phyloP scores from a whole-genome alignment of 2,329 filamentous ascomycete species.

The Ophiostoma tasmaniense region DNA sequence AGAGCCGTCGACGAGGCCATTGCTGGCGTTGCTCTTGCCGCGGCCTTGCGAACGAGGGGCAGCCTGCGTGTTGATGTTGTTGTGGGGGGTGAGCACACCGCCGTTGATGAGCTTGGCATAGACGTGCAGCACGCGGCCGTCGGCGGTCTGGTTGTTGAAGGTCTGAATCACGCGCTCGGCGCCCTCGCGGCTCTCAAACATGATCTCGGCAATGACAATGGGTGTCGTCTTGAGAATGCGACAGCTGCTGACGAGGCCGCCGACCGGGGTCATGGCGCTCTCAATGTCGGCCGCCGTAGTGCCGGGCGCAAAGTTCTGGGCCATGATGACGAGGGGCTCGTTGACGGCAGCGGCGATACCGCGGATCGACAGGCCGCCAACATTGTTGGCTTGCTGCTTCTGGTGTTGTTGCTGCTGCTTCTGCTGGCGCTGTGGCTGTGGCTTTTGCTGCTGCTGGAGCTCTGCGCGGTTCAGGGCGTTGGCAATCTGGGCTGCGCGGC shows the following conservation, averaged over 20 bases:
- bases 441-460: constrained; percentile 25
- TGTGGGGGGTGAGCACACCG: constrained; percentile 26
- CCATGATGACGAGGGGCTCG: constrained; percentile 58
- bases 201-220: constrained; percentile 68
- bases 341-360: constrained; percentile 51
- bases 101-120: constrained; percentile 51
- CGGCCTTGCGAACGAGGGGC: not conserved
- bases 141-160: constrained; percentile 74
- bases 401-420: constrained; percentile 21
- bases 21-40: constrained; percentile 24
- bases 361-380: constrained; percentile 55
- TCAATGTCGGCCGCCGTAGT: constrained; percentile 78
- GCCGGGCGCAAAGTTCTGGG: constrained; percentile 73
- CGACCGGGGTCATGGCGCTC: constrained; percentile 69
- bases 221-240: constrained; percentile 58
- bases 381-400: constrained; percentile 14
- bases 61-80: constrained; percentile 19
- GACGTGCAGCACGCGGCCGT: constrained; percentile 64
- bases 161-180: constrained; percentile 66
- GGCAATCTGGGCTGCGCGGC: constrained; percentile 36
- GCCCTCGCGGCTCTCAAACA: constrained; percentile 62
- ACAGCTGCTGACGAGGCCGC: constrained; percentile 60
- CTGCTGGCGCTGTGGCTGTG: constrained; percentile 16
- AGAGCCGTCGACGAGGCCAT: constrained; percentile 44
- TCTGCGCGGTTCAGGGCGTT: constrained; percentile 35